Percentiles rank a stretch among this genome's conserved stretches.
Conservation (phyloP, 2,329 filamentous ascomycete genomes). For the Eutypella sp. region DNA sequence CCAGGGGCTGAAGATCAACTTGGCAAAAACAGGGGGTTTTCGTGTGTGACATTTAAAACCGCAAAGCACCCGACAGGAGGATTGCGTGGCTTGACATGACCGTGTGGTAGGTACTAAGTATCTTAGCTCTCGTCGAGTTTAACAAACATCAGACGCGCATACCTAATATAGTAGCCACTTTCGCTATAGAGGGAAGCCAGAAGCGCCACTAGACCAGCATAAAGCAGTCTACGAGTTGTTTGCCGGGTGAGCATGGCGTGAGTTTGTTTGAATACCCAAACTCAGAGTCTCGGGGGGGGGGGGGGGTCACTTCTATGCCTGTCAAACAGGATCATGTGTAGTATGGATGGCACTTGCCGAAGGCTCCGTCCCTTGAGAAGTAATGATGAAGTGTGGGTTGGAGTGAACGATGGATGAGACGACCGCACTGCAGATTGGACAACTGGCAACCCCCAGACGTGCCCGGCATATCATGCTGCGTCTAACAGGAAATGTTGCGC, state of each 20-base stretch:
- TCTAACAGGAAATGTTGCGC: too few species aligned
- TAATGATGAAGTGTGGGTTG: neutral
- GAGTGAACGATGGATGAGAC: neutral
- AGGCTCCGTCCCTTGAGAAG: neutral
- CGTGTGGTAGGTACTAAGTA: neutral
- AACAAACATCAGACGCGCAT: neutral
- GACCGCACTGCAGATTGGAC: neutral
- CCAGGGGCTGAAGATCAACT: too few species aligned
- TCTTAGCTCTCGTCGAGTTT: neutral
- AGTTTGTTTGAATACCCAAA: neutral
- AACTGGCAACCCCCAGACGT: too few species aligned
- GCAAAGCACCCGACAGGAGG: neutral
- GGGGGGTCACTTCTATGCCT: neutral
- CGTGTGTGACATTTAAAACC: too few species aligned
- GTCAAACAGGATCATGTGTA: neutral
- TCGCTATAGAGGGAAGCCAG: slow-evolving; percentile 2
- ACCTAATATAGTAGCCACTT: neutral
- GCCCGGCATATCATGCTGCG: too few species aligned
- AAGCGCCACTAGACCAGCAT: slow-evolving; percentile 1
- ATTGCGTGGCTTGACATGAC: too few species aligned
- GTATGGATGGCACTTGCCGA: neutral
- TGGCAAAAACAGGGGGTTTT: neutral
- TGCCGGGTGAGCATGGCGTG: neutral
- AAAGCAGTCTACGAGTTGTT: neutral
- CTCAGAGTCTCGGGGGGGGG: neutral